Evolutionary conservation across 2,329 filamentous ascomycete species (phyloP), one percentile per base, ranked within the genome.

Genomic region (Phialocephala sp.): DNA sequence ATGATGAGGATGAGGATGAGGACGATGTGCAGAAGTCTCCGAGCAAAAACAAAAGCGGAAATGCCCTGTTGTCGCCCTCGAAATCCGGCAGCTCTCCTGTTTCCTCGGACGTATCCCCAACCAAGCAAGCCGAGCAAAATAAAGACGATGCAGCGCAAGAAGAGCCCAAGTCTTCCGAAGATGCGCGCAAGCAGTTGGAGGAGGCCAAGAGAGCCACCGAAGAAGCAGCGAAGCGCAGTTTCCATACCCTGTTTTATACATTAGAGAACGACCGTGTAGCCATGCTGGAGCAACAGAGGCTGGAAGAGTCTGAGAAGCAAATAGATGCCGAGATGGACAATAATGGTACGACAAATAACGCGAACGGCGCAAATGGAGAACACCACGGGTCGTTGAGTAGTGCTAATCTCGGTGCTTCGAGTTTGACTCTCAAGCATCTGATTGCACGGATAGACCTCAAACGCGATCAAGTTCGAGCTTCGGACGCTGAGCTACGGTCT

Each of bases 361-460:
- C 81, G 69, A 83, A 83, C 67, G 81, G 81, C 24, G 79, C 81
- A 27, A 81, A 82, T 41, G 82, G 82, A 15, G 86, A 88, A 70
- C 91, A 92, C 70, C 92, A 97, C 75, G 94, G 95, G 62, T 93
- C 93, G 39, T 84, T 99, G 65, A 97, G 93, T 77, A 97, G 88
- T 77, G 92, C 94, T 62, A 98, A 99, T 78, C 85, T 99, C 14
- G 95, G 95, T 76, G 94, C 95, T 60, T 98, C 95, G 2, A 98
- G 94, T 78, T 83, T 99, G 70, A 98, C 95, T 4, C 83, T 99
- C 63, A 99, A 99, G 80, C 94, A 99, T 79, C 88, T 99, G 67
- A 98, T 99, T 76, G 93, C 94, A 50, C 88, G 94, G 64, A 97
- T 99, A 75, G 95, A 99, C 78, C 87, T 92, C 79, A 95, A 97